Conservation (phyloP, 306 rosid genomes). For the Pachyrhizus erosus region DNA sequence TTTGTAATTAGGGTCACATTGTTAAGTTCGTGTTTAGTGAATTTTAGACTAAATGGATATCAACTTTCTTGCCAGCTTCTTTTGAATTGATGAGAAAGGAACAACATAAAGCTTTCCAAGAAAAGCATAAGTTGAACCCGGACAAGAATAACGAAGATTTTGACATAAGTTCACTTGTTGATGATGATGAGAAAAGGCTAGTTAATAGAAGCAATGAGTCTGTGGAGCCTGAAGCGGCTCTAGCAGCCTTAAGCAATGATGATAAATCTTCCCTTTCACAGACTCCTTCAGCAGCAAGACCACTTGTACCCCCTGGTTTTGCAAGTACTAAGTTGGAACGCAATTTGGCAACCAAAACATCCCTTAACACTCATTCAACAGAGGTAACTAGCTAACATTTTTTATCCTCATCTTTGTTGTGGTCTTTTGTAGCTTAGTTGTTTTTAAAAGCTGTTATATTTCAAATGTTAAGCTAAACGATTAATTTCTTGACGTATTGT, state of each 20-base stretch:
- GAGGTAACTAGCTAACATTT: slow-evolving; percentile 62
- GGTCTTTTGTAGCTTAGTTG: slow-evolving; percentile 1
- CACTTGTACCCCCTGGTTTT: slow-evolving; percentile 98
- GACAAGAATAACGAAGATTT: slow-evolving; percentile 64
- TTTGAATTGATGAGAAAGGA: slow-evolving; percentile 97
- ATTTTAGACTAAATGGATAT: slow-evolving; percentile 37
- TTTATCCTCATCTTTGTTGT: background rate
- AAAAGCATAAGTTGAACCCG: slow-evolving; percentile 64
- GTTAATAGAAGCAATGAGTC: slow-evolving; percentile 56
- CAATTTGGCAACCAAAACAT: slow-evolving; percentile 59
- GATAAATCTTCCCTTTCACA: slow-evolving; percentile 66
- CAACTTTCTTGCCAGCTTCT: slow-evolving; percentile 64
- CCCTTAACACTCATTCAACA: slow-evolving; percentile 44
- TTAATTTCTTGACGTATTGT: background rate
- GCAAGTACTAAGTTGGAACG: slow-evolving; percentile 62
- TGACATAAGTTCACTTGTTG: slow-evolving; percentile 60
- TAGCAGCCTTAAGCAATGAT: slow-evolving; percentile 58
- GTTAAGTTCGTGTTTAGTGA: slow-evolving; percentile 8
- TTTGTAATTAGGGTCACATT: slow-evolving; percentile 29
- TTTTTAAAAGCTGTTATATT: slow-evolving; percentile 14
- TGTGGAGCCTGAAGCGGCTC: slow-evolving; percentile 51
- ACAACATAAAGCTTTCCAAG: slow-evolving; percentile 82
- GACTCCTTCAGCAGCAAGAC: slow-evolving; percentile 72
- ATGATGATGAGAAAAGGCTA: slow-evolving; percentile 58
- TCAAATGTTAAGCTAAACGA: slow-evolving; percentile 18